Evolutionary conservation across 1,284 basidiomycete genomes (phyloP), one percentile per base, ranked within the genome.

Genomic region (Wolfiporia cocos): DNA sequence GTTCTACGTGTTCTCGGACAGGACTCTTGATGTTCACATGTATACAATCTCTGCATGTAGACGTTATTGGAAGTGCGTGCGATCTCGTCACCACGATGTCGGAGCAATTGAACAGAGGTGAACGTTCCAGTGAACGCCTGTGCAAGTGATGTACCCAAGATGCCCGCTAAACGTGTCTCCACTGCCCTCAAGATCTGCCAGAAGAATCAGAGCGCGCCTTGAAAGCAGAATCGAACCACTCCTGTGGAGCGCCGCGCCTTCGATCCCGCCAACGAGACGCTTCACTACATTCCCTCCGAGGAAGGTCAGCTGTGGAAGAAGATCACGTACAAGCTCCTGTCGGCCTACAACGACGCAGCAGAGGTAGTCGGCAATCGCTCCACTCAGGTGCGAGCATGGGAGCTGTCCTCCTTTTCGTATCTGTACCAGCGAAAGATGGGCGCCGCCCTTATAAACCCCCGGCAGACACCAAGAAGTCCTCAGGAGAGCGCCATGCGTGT

Each of bases 361-460:
- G 54, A 59, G 12, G 52, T 76, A 9, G 64, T 73, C 1, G 43
- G 44, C 11, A 70, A 63, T 18, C 69, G 73, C 10, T 70, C 70
- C 6, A 66, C 77, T 0, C 76, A 81, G 50, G 55, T 61, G 0
- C 57, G 65, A 19, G 74, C 78, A 4, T 81, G 74, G 63, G 69
- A 78, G n/a, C n/a, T n/a, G 34, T 66, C 72, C 0, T 70, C 77
- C 0, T 70, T 75, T 45, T 56, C 72, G 0, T 68, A 63, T 22
- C 56, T 79, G 1, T 73, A 71, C 44, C 61, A 67, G 19, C 58
- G 65, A 19, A 76, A 80, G 57, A 63, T 77, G 51, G 61, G 69
- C 6, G 42, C 46, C 5, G 56, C 62, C 5, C 42, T 56, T 1
- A 48, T 50, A 9, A 54, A 73, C 43, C 67, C 69, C 0, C 43